These are phyloP conservation scores for Phytopythium litorale DNA, from an alignment of 352 stramenopile genomes.

Conservation along the genomic window DNA sequence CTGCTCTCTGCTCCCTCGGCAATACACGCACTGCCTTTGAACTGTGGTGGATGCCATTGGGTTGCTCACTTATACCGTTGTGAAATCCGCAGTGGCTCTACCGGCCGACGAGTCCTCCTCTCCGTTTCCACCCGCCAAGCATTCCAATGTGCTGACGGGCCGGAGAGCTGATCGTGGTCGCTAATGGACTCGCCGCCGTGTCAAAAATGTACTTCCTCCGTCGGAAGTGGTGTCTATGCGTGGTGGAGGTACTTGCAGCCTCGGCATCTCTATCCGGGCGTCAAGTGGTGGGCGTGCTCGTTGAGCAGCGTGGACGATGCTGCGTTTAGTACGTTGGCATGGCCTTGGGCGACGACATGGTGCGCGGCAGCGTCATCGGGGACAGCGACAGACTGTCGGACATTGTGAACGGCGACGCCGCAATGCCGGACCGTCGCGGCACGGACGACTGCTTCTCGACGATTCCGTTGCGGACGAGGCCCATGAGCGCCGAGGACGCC, in stretches of 20 bases:
- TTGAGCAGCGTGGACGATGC: not conserved
- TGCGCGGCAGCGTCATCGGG: slow-evolving; percentile 1
- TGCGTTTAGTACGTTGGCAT: not conserved
- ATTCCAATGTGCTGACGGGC: not conserved
- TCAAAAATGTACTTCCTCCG: not conserved
- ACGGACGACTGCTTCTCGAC: not conserved
- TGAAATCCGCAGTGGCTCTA: not conserved
- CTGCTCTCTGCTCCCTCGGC: not conserved
- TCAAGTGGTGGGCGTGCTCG: not conserved
- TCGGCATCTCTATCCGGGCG: not conserved
- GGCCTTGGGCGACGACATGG: not conserved
- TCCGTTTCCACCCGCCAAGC: not conserved
- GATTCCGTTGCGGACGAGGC: not conserved
- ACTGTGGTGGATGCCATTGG: not conserved
- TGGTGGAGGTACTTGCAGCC: not conserved
- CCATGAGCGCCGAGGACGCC: slow-evolving; percentile 1
- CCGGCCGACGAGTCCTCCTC: not conserved
- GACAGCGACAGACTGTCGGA: slow-evolving; percentile 4
- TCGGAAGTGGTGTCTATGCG: not conserved
- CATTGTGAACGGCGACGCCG: slow-evolving; percentile 1
- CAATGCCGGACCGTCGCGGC: not conserved
- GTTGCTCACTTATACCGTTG: not conserved
- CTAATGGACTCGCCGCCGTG: not conserved
- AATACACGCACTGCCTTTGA: slow-evolving; percentile 3
- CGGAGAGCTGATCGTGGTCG: not conserved